Conservation (phyloP, 177 flowering plant genomes). For the Vitis hybrid region DNA sequence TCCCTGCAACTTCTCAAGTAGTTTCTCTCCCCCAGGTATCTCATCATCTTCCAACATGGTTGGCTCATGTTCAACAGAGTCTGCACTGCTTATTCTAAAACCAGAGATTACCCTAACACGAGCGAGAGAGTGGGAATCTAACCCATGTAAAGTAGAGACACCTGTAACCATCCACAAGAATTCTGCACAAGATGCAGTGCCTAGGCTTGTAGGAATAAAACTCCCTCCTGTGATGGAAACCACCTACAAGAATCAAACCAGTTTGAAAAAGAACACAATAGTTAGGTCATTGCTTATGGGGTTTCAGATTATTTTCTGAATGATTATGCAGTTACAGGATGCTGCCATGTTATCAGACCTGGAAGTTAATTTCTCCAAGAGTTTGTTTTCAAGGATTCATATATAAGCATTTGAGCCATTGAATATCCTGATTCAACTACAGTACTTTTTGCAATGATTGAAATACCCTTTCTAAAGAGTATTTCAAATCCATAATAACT, state of each 20-base stretch:
- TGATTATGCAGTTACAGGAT: neutral
- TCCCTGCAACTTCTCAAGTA: conserved; percentile 78
- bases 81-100: conserved; percentile 23
- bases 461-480: no score
- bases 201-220: conserved; percentile 76
- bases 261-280: neutral
- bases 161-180: conserved; percentile 88
- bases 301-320: neutral
- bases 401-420: neutral
- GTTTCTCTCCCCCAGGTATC: conserved; percentile 63
- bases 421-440: neutral
- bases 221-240: conserved; percentile 46
- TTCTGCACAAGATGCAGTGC: conserved; percentile 36
- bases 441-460: neutral
- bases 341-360: neutral
- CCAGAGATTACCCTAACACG: conserved; percentile 59
- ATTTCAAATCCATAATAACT: no score
- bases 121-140: conserved; percentile 38
- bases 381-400: neutral
- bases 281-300: neutral
- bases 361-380: neutral
- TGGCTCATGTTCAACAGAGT: conserved; percentile 21
- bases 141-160: conserved; percentile 50
- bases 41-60: conserved; percentile 46
- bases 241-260: conserved; percentile 40